phyloP scores from a whole-genome alignment of 495 filamentous ascomycete species.

The Corynascus novoguineensis region DNA sequence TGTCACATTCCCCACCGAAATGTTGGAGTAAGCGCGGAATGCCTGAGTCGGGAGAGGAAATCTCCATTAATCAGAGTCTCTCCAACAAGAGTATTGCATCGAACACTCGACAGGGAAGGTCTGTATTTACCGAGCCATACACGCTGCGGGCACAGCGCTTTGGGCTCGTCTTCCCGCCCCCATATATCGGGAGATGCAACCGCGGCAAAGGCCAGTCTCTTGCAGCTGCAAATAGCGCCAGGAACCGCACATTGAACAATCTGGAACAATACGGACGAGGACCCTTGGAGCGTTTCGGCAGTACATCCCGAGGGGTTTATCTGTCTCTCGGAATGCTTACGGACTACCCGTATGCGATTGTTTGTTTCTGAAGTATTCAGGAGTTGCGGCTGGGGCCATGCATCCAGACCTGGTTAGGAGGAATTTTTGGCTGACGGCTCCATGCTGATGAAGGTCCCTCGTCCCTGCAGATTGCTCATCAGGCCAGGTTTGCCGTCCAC shows the following conservation, averaged over 20 bases:
- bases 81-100: no score
- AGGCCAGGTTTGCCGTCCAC: not conserved
- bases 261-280: not conserved
- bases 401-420: not conserved
- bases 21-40: not conserved
- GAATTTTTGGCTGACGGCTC: not conserved
- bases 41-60: no score
- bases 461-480: not conserved
- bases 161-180: constrained; percentile 22
- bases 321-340: not conserved
- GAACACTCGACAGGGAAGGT: no score
- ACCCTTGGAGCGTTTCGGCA: not conserved
- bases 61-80: no score
- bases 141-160: constrained; percentile 28
- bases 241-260: not conserved
- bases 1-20: constrained; percentile 15
- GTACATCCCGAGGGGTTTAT: not conserved
- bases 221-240: not conserved
- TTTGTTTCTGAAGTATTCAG: not conserved
- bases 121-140: no score
- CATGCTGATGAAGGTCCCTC: constrained; percentile 7
- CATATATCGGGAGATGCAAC: constrained; percentile 19
- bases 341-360: not conserved
- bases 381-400: not conserved
- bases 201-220: constrained; percentile 12